Conservation (phyloP, 2,329 filamentous ascomycete genomes). For the Thielaviopsis populi region DNA sequence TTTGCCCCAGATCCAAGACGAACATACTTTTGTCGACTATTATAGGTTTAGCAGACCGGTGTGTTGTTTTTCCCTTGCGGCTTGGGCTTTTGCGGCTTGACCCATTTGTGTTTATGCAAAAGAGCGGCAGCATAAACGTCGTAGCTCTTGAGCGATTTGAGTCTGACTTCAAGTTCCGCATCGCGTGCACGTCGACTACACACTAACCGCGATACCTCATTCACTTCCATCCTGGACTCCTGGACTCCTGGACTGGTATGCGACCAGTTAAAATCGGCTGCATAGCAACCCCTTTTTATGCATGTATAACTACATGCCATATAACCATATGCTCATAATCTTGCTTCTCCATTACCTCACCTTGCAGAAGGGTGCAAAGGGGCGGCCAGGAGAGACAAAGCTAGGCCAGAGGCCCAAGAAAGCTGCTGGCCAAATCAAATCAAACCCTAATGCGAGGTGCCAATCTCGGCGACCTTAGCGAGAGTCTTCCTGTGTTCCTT, state of each 20-base stretch:
- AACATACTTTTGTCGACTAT: background rate
- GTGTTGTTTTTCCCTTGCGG: background rate
- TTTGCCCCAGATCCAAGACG: background rate
- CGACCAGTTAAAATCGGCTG: background rate
- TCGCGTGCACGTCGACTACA: no score
- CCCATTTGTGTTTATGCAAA: background rate
- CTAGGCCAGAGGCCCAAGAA: no score
- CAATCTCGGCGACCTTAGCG: constrained; percentile 6
- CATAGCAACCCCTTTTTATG: background rate
- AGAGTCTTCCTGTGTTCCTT: constrained; percentile 5
- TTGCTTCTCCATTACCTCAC: no score
- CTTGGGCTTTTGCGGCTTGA: background rate
- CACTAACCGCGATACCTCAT: no score
- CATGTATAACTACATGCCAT: background rate
- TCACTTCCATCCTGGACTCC: no score
- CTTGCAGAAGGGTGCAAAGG: no score
- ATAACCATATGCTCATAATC: no score
- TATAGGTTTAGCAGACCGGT: background rate
- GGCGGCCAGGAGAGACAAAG: no score
- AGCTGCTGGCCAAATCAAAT: background rate
- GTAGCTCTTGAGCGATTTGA: background rate
- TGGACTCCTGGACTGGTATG: background rate
- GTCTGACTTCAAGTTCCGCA: no score
- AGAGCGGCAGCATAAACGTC: background rate
- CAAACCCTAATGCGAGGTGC: background rate